A percentile compares a stretch with the other conserved stretches of the same genome.
These are phyloP conservation scores for Aspergillus candidus DNA, from an alignment of 2,329 filamentous ascomycete genomes.

Conservation along the genomic window DNA sequence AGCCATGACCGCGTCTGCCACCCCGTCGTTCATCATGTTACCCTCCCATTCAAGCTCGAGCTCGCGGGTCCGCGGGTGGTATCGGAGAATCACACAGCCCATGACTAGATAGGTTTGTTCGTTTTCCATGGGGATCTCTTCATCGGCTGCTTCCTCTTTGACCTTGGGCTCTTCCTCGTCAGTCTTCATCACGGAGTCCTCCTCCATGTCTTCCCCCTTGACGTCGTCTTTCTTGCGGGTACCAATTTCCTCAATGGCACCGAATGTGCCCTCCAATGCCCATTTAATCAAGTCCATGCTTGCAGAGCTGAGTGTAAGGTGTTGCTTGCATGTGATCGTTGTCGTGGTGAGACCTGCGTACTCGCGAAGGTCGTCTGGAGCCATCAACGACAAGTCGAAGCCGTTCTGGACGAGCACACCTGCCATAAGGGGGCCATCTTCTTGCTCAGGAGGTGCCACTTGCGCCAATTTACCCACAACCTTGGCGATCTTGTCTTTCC, in stretches of 20 bases:
- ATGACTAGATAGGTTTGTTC: constrained; percentile 61
- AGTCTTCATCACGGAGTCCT: constrained; percentile 21
- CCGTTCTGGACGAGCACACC: constrained; percentile 96
- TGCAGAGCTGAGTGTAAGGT: constrained; percentile 78
- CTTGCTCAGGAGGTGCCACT: constrained; percentile 59
- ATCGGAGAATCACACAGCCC: constrained; percentile 81
- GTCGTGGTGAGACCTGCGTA: constrained; percentile 97
- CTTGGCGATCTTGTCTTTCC: constrained; percentile 89
- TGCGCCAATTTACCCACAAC: constrained; percentile 91
- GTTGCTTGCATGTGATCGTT: constrained; percentile 86
- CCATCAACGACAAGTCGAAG: constrained; percentile 96
- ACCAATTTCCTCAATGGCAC: constrained; percentile 60
- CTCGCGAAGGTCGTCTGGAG: constrained; percentile 88
- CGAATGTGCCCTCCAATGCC: constrained; percentile 92
- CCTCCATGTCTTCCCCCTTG: constrained; percentile 22
- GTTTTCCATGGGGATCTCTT: constrained; percentile 37
- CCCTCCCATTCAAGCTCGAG: constrained; percentile 95
- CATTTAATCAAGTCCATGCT: constrained; percentile 87
- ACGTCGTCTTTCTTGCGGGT: constrained; percentile 11
- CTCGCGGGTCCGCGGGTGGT: constrained; percentile 64
- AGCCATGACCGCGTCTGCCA: constrained; percentile 94
- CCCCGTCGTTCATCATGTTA: constrained; percentile 94
- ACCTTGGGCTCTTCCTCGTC: constrained; percentile 32
- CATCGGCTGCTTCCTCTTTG: constrained; percentile 39
- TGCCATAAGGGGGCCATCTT: constrained; percentile 61